Base-by-base conservation (phyloP, 2,329 filamentous ascomycete species). In the Neocatenulostroma microsporum region DNA sequence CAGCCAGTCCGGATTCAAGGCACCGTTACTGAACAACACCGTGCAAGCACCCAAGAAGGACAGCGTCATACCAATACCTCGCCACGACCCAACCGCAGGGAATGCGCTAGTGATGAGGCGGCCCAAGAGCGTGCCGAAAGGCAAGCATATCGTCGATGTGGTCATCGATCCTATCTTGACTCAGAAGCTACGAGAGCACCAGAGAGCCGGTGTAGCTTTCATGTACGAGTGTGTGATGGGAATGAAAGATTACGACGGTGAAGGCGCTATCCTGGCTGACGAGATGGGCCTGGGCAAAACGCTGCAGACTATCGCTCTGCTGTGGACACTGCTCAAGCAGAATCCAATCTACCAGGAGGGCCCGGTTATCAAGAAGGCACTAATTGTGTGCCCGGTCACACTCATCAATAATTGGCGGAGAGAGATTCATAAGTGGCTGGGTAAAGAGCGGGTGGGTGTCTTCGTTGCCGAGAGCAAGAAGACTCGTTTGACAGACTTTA, bases 281-380 rank as follows among this genome's bases (percentile, higher is more conserved):
- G 81, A 84, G 48, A 85, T 85, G 81, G 81, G 81, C 0, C 58
- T 85, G 2, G 81, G 81, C 14, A 85, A 85, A 60, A 84, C 81
- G 1, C 55, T 84, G 21, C 80, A 84, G 50, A 84, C 80, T 0
- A 84, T 85, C 50, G 67, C 80, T 3, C 59, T 84, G 30, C 54
- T 84, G 10, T 84, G 80, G 80, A 84, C 80, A 2, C 57, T 84
- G 21, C 60, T 84, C 43, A 84, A 83, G 55, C 80, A 84, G 51
- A 83, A 80, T 50, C 79, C 80, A 0, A 67, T 82, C 5, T 67
- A 76, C 46, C 72, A 73, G 25, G 68, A 64, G 19, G 49, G 62
- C 2, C 75, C 78, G 2, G 73, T 83, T 1, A 69, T 84, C 30
- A 80, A 73, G 46, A 84, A 84, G 51, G 80, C 80, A 1, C 61